These are phyloP conservation scores for Dichotomocladium elegans DNA, from an alignment of 371 early-diverging fungal genomes.

Conservation along the genomic window DNA sequence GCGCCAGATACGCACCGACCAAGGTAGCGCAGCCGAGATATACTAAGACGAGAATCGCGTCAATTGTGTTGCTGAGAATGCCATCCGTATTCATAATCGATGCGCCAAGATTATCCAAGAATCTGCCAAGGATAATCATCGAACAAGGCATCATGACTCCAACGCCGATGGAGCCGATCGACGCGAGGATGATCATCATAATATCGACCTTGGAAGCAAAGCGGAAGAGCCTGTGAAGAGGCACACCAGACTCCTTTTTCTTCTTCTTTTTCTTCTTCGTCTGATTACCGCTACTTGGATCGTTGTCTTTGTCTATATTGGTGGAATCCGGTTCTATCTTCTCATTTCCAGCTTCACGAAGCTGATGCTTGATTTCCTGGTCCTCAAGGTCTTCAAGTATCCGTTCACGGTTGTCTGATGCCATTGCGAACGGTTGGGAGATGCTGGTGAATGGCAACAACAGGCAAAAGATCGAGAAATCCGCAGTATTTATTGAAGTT, in stretches of 20 bases:
- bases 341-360: no score
- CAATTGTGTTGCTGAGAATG: conserved; percentile 3
- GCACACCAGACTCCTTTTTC: conserved; percentile 34
- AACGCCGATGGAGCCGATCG: conserved; percentile 15
- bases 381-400: no score
- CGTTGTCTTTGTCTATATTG: no score
- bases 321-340: no score
- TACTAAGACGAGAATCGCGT: conserved; percentile 20
- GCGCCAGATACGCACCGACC: conserved; percentile 20
- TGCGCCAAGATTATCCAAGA: conserved; percentile 13
- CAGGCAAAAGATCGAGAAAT: no score
- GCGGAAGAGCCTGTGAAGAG: conserved; percentile 58
- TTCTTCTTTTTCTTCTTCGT: conserved; percentile 30
- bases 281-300: no score
- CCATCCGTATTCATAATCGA: conserved; percentile 24
- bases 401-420: no score
- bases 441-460: no score
- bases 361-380: no score
- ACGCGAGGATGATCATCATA: conserved; percentile 39
- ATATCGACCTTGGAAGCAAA: conserved; percentile 63
- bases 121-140: conserved; percentile 23
- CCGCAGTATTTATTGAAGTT: no score
- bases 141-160: conserved; percentile 12
- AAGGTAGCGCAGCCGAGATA: conserved; percentile 24
- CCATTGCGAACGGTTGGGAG: no score